Conservation (phyloP, 495 filamentous ascomycete species). For the Physcia stellaris region DNA sequence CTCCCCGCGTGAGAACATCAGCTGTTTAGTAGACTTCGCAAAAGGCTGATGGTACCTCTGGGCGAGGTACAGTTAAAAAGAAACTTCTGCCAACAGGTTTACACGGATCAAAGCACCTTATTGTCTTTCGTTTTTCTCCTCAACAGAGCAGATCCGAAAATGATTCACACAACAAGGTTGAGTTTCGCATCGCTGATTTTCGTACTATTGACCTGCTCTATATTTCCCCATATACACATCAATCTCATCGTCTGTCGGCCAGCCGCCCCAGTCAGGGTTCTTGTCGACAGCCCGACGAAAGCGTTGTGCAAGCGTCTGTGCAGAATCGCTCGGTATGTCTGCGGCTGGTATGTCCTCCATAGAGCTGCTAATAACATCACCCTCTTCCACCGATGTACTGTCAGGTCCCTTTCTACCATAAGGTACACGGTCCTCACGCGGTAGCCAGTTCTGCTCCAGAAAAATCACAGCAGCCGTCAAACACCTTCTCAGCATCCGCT, state of each 20-base stretch:
- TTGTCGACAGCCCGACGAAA: conserved; percentile 31
- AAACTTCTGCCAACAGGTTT: no score
- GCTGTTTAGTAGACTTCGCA: no score
- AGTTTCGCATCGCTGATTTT: no score
- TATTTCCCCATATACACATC: no score
- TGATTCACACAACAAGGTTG: no score
- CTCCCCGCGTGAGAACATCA: no score
- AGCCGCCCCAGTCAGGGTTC: conserved; percentile 34
- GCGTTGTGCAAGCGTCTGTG: conserved; percentile 21
- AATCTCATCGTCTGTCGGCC: conserved; percentile 41
- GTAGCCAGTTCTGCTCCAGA: conserved; percentile 31
- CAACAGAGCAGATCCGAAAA: no score
- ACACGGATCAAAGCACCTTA: no score
- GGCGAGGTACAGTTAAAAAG: no score
- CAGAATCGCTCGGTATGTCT: background rate
- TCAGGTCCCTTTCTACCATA: background rate
- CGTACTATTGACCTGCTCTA: no score
- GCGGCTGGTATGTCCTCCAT: background rate
- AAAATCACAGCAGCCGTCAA: conserved; percentile 39
- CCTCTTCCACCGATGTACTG: background rate
- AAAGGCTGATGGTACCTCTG: no score
- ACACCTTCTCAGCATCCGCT: conserved; percentile 30
- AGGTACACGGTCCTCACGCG: conserved; percentile 4
- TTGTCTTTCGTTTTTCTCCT: no score
- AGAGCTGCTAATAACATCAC: background rate